Percentiles rank a stretch among this genome's conserved stretches.
These are phyloP conservation scores for Penicillium fimorum DNA, from an alignment of 495 filamentous ascomycete genomes.

Conservation along the genomic window DNA sequence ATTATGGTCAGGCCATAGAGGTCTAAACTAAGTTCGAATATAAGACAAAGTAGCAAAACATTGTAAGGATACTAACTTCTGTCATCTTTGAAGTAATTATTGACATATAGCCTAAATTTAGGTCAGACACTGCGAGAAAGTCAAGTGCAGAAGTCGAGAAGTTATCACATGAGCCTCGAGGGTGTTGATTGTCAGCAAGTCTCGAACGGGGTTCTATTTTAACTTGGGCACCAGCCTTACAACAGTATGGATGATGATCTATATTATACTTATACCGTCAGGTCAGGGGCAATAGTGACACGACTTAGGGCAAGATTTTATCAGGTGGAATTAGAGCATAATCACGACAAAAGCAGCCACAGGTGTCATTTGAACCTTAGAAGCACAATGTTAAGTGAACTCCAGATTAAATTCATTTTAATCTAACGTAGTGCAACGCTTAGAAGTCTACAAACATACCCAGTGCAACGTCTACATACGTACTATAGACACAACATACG, in stretches of 20 bases:
- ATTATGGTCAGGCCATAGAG: neutral
- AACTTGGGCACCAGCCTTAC: neutral
- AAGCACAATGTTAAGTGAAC: neutral
- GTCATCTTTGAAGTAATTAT: neutral
- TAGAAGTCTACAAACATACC: neutral
- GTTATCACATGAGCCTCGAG: neutral
- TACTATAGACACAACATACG: neutral
- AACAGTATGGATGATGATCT: neutral
- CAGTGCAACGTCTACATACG: neutral
- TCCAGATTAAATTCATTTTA: neutral
- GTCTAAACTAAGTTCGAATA: neutral
- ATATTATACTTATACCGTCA: neutral
- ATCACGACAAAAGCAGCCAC: neutral
- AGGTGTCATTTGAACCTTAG: neutral
- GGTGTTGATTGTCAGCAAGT: neutral
- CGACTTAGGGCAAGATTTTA: neutral
- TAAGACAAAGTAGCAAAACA: constrained; percentile 3
- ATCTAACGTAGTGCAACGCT: neutral
- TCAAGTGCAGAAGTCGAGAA: neutral
- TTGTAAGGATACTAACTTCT: neutral
- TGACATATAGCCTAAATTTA: constrained; percentile 5
- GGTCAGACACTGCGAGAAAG: neutral
- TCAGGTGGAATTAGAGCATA: neutral
- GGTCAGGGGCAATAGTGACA: neutral
- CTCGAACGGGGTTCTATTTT: neutral